Conservation (phyloP, 805 yeast genomes). For the Wickerhamiella hasegawae region DNA sequence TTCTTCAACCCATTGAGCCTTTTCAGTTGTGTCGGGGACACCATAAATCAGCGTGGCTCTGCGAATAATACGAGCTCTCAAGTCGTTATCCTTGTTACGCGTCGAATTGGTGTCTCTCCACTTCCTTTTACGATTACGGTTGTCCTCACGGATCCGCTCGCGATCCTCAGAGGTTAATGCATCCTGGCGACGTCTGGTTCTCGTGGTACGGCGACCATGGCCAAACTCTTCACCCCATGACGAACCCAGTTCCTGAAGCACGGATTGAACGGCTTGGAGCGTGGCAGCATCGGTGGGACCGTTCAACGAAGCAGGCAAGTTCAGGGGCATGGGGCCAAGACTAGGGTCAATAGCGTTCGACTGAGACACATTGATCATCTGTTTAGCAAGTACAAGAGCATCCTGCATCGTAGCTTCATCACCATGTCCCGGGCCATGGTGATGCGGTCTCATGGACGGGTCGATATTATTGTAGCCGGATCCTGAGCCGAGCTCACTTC, state of each 20-base stretch:
- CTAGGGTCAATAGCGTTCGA: constrained; percentile 9
- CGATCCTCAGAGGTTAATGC: constrained; percentile 23
- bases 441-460: neutral
- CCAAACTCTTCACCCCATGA: constrained; percentile 5
- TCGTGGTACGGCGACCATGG: neutral
- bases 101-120: constrained; percentile 74
- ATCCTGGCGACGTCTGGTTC: neutral
- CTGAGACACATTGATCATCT: constrained; percentile 3
- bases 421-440: neutral
- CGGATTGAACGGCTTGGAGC: constrained; percentile 17
- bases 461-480: constrained; percentile 1
- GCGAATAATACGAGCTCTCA: constrained; percentile 59
- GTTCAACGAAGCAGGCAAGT: constrained; percentile 7
- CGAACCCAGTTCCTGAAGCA: constrained; percentile 10
- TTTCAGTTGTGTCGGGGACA: constrained; percentile 35
- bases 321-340: constrained; percentile 22
- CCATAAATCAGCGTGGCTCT: constrained; percentile 60
- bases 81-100: constrained; percentile 75
- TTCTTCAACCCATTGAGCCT: constrained; percentile 50
- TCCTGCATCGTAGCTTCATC: constrained; percentile 3
- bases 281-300: constrained; percentile 16
- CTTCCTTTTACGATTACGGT: constrained; percentile 60
- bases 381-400: constrained; percentile 4
- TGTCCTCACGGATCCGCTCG: constrained; percentile 47
- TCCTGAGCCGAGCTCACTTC: neutral